These are phyloP conservation scores for Camelina laxa DNA, from an alignment of 345 rosid genomes.

Conservation along the genomic window DNA sequence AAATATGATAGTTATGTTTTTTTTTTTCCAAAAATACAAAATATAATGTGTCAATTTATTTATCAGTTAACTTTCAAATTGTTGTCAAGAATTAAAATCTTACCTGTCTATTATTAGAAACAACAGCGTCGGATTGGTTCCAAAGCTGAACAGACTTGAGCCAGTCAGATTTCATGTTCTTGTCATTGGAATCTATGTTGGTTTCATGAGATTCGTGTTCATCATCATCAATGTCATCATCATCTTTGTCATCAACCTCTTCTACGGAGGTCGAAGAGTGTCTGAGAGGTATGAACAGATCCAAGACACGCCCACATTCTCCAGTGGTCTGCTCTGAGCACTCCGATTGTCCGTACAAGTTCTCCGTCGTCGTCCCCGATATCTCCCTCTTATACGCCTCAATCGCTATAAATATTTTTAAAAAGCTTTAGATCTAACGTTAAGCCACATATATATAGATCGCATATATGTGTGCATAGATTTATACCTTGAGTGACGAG, in stretches of 20 bases:
- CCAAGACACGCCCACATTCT: slow-evolving; percentile 65
- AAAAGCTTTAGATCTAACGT: neutral
- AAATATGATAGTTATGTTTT: too few relatives aligned
- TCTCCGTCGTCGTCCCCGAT: slow-evolving; percentile 59
- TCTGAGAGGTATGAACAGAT: slow-evolving; percentile 80
- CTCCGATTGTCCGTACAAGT: slow-evolving; percentile 69
- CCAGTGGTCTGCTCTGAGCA: slow-evolving; percentile 87
- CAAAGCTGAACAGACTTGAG: slow-evolving; percentile 96
- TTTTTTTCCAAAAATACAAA: too few relatives aligned
- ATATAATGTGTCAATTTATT: too few relatives aligned
- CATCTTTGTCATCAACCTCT: slow-evolving; percentile 39
- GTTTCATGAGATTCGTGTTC: slow-evolving; percentile 52
- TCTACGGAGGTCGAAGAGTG: slow-evolving; percentile 45
- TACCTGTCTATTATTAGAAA: slow-evolving; percentile 21
- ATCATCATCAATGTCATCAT: too few relatives aligned
- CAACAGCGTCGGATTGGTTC: slow-evolving; percentile 56
- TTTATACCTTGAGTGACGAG: slow-evolving; percentile 77
- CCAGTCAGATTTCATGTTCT: slow-evolving; percentile 87
- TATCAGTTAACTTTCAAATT: too few relatives aligned
- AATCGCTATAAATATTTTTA: slow-evolving; percentile 57
- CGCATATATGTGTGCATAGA: neutral
- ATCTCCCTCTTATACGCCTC: slow-evolving; percentile 73
- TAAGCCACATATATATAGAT: neutral
- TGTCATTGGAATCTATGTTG: slow-evolving; percentile 30
- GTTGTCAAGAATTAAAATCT: neutral